These are phyloP conservation scores for Amanita fuliginea DNA, from an alignment of 768 basidiomycete species.

Conservation along the genomic window DNA sequence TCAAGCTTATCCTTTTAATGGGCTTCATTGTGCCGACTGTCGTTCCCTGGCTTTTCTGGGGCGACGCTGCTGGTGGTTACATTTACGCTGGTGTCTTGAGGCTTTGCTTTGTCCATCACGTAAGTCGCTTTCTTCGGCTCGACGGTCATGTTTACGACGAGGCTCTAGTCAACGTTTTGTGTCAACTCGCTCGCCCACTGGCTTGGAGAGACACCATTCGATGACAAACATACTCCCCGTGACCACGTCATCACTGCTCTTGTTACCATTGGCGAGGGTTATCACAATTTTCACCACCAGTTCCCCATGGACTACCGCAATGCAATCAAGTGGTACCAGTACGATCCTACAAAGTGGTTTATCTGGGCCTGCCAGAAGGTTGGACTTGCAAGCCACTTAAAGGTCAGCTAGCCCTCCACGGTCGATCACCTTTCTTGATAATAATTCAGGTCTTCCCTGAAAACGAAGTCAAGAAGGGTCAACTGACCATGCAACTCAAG, in stretches of 20 bases:
- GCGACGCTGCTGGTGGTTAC: conserved; percentile 78
- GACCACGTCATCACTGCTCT: conserved; percentile 87
- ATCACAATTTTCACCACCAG: conserved; percentile 97
- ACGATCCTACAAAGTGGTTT: conserved; percentile 92
- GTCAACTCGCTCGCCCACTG: conserved; percentile 96
- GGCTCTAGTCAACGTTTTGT: conserved; percentile 80
- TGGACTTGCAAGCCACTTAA: conserved; percentile 64
- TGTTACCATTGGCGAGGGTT: conserved; percentile 89
- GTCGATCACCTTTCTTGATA: background rate
- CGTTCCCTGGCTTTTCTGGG: conserved; percentile 75
- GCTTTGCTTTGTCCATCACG: conserved; percentile 81
- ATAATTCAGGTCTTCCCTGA: conserved; percentile 33
- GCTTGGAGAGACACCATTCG: conserved; percentile 88
- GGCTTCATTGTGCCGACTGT: conserved; percentile 65
- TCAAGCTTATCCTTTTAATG: conserved; percentile 58
- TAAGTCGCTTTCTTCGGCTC: conserved; percentile 23
- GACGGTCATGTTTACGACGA: conserved; percentile 4
- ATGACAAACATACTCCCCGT: conserved; percentile 89
- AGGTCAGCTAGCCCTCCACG: conserved; percentile 21
- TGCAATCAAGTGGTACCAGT: conserved; percentile 91
- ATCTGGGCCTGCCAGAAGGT: conserved; percentile 50
- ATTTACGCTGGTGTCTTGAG: conserved; percentile 75
- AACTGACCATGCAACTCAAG: conserved; percentile 91
- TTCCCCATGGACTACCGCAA: conserved; percentile 98
- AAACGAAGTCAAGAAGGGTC: conserved; percentile 71